These are phyloP conservation scores for Aphanoascus verrucosus DNA, from an alignment of 2,329 filamentous ascomycete species.

Conservation along the genomic window DNA sequence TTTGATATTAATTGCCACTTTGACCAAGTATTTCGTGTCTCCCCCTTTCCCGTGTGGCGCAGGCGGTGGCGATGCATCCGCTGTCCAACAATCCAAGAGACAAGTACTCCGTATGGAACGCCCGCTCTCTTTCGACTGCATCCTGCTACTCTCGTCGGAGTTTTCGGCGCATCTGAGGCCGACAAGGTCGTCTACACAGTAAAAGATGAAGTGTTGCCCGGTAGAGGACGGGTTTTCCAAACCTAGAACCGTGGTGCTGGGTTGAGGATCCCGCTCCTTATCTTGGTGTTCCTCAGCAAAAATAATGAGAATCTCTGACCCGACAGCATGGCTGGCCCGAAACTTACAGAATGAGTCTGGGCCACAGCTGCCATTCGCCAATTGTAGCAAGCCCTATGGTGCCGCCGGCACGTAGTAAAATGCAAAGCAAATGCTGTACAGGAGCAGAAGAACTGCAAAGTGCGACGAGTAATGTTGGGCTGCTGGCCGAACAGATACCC, in stretches of 20 bases:
- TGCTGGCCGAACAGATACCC: background rate
- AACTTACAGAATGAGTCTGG: background rate
- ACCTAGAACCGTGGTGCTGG: background rate
- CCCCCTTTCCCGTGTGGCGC: no score
- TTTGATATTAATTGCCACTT: no score
- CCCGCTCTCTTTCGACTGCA: background rate
- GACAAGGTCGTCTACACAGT: no score
- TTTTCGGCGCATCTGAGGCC: background rate
- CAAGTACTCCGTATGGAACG: background rate
- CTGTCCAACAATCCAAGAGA: no score
- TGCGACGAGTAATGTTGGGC: background rate
- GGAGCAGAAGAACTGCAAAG: no score
- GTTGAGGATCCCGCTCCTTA: slow-evolving; percentile 1
- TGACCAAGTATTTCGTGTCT: no score
- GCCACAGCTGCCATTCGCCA: background rate
- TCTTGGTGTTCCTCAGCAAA: background rate
- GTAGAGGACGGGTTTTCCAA: background rate
- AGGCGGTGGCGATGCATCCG: no score
- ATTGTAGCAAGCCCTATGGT: background rate
- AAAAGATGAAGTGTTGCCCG: no score
- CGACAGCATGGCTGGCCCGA: slow-evolving; percentile 2
- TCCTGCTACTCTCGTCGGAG: background rate
- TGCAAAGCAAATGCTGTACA: background rate
- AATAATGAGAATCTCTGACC: background rate
- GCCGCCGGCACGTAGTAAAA: background rate